Conservation (phyloP, 495 filamentous ascomycete species). For the Penicillium silybi region DNA sequence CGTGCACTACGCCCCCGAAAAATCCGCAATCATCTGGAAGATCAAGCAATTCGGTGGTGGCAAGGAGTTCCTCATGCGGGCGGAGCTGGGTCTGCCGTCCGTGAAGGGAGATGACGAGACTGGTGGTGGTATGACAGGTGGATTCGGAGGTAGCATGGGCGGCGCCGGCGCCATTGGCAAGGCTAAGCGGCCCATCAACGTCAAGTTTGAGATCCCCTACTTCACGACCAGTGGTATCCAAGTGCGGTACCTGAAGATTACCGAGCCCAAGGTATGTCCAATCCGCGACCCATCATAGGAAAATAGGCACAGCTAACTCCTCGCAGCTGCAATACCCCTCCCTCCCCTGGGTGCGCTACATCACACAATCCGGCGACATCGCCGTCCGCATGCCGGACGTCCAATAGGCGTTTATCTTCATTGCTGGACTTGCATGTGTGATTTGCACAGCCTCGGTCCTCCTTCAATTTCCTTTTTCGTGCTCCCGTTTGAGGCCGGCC, state of each 20-base stretch:
- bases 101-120: constrained; percentile 96
- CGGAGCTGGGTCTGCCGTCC: constrained; percentile 90
- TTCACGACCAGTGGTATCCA: constrained; percentile 99
- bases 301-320: background rate
- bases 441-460: constrained; percentile 27
- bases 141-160: constrained; percentile 95
- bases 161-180: constrained; percentile 62
- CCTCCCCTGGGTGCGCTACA: constrained; percentile 98
- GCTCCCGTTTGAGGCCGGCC: constrained; percentile 27
- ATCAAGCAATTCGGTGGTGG: constrained; percentile 99
- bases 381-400: constrained; percentile 88
- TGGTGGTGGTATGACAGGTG: constrained; percentile 93
- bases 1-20: constrained; percentile 98
- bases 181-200: constrained; percentile 91
- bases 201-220: constrained; percentile 99
- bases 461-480: constrained; percentile 13
- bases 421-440: constrained; percentile 12
- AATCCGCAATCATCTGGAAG: constrained; percentile 98
- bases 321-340: constrained; percentile 89
- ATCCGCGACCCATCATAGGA: background rate
- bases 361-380: constrained; percentile 94
- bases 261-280: constrained; percentile 88
- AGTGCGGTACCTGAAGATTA: constrained; percentile 98
- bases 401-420: constrained; percentile 39
- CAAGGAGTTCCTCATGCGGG: constrained; percentile 99